These are phyloP conservation scores for Saccharomycodes ludwigii DNA, from an alignment of 805 yeast genomes.

Conservation along the genomic window DNA sequence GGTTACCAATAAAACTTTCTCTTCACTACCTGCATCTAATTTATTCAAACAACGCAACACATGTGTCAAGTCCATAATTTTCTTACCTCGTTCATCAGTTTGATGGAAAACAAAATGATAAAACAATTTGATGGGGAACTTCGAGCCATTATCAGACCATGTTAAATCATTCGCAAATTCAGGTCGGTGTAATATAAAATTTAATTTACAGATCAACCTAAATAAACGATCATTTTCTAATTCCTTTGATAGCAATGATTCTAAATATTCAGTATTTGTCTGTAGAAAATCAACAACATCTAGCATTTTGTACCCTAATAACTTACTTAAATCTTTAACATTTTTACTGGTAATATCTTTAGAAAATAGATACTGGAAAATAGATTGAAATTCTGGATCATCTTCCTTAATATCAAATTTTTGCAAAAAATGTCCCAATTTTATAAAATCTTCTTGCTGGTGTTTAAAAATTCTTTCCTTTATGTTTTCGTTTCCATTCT, in stretches of 20 bases:
- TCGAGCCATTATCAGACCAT: slow-evolving; percentile 68
- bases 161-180: slow-evolving; percentile 42
- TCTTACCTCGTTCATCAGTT: slow-evolving; percentile 62
- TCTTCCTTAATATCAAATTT: slow-evolving; percentile 20
- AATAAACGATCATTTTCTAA: slow-evolving; percentile 82
- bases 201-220: slow-evolving; percentile 69
- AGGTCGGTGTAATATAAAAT: slow-evolving; percentile 65
- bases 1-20: slow-evolving; percentile 65
- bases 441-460: slow-evolving; percentile 43
- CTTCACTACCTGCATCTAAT: slow-evolving; percentile 85
- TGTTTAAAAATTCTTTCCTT: slow-evolving; percentile 15
- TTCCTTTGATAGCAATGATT: slow-evolving; percentile 53
- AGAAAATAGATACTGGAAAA: slow-evolving; percentile 28
- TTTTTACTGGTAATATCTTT: slow-evolving; percentile 15
- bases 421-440: slow-evolving; percentile 49
- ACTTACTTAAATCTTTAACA: slow-evolving; percentile 24
- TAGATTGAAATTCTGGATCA: slow-evolving; percentile 34
- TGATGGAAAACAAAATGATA: slow-evolving; percentile 81
- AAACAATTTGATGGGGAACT: slow-evolving; percentile 63
- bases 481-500: no score
- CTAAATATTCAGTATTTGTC: slow-evolving; percentile 43
- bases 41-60: slow-evolving; percentile 73
- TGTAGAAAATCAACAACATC: slow-evolving; percentile 37
- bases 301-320: slow-evolving; percentile 34
- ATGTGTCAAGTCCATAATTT: slow-evolving; percentile 71